These are phyloP conservation scores for Drechslerella dactyloides DNA, from an alignment of 2,329 filamentous ascomycete genomes.

Conservation along the genomic window DNA sequence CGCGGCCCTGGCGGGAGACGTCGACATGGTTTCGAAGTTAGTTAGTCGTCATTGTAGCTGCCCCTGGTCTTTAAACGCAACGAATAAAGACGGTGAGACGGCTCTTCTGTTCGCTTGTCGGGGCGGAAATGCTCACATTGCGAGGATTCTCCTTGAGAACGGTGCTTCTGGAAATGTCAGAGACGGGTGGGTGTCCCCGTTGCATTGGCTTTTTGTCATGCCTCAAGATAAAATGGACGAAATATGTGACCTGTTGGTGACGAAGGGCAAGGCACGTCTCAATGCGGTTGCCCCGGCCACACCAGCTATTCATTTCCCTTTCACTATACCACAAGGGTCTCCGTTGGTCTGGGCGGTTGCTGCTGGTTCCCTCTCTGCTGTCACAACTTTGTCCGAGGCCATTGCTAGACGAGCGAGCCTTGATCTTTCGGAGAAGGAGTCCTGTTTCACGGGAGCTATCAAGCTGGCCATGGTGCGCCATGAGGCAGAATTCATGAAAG, in stretches of 20 bases:
- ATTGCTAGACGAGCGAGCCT: slow-evolving; percentile 16
- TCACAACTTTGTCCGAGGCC: slow-evolving; percentile 13
- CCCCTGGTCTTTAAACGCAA: slow-evolving; percentile 27
- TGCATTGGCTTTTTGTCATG: slow-evolving; percentile 39
- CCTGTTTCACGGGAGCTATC: slow-evolving; percentile 33
- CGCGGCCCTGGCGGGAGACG: slow-evolving; percentile 25
- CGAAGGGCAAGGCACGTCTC: slow-evolving; percentile 13
- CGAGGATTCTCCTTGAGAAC: slow-evolving; percentile 10
- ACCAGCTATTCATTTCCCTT: slow-evolving; percentile 37
- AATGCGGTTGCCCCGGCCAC: slow-evolving; percentile 28
- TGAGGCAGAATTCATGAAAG: slow-evolving; percentile 38
- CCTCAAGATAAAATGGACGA: slow-evolving; percentile 18
- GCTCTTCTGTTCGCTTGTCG: slow-evolving; percentile 31
- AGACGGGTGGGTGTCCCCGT: slow-evolving; percentile 25
- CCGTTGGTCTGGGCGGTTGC: slow-evolving; percentile 33
- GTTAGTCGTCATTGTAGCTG: background rate
- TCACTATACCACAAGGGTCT: slow-evolving; percentile 24
- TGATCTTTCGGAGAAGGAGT: slow-evolving; percentile 8
- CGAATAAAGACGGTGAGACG: slow-evolving; percentile 28
- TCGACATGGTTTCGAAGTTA: slow-evolving; percentile 14
- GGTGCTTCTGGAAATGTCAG: slow-evolving; percentile 27
- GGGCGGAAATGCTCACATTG: slow-evolving; percentile 28
- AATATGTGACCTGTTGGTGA: slow-evolving; percentile 25
- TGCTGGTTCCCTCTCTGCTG: slow-evolving; percentile 15
- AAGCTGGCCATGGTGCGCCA: slow-evolving; percentile 39